Conservation (phyloP, 2,329 filamentous ascomycete genomes). For the Cercospora zeae-maydis region DNA sequence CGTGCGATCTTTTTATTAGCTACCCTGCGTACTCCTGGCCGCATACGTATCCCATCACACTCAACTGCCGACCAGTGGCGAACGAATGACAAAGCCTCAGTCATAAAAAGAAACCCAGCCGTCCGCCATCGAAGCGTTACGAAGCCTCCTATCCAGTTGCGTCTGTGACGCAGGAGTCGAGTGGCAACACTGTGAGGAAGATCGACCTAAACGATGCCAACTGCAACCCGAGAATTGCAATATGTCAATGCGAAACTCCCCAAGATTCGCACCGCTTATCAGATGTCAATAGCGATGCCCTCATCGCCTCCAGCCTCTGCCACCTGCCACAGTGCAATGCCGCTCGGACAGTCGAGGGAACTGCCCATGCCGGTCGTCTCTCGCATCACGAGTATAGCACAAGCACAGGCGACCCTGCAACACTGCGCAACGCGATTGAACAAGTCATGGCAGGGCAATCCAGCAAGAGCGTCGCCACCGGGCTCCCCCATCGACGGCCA, state of each 20-base stretch:
- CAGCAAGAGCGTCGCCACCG: constrained; percentile 20
- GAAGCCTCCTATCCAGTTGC: not conserved
- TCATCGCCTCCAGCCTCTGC: constrained; percentile 13
- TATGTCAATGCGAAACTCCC: constrained; percentile 20
- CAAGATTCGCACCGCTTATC: constrained; percentile 20
- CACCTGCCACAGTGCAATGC: constrained; percentile 12
- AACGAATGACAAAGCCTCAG: not conserved
- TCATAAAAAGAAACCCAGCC: not conserved
- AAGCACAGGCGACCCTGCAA: constrained; percentile 34
- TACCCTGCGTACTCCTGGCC: not conserved
- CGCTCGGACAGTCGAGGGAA: constrained; percentile 26
- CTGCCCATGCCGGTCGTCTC: constrained; percentile 34
- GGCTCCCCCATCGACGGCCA: constrained; percentile 20
- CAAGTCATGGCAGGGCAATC: constrained; percentile 21
- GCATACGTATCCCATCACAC: constrained; percentile 1
- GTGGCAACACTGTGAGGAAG: not conserved
- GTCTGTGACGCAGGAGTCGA: not conserved
- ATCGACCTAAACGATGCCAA: constrained; percentile 16
- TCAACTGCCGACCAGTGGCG: constrained; percentile 10
- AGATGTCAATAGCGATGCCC: constrained; percentile 11
- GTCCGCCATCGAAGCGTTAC: not conserved
- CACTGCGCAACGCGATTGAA: constrained; percentile 33
- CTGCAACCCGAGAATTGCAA: constrained; percentile 21
- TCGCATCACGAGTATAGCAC: constrained; percentile 28
- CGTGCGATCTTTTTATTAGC: constrained; percentile 13